Base-by-base conservation (phyloP, 192 early-diverging fungal genomes). In the Coemansia sp. region DNA sequence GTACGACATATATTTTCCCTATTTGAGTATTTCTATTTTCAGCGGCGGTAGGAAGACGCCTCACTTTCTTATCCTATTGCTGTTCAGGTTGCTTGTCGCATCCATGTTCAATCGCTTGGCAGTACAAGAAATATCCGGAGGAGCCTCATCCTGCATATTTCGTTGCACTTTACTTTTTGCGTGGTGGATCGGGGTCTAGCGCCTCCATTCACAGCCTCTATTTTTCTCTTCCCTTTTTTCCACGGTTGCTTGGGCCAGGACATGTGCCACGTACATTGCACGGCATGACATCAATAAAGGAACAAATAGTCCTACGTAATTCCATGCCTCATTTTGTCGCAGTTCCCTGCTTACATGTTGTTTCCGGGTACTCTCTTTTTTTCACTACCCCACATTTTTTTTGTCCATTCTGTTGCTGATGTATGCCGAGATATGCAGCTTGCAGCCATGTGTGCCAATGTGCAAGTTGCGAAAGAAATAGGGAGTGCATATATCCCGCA, bases 301-400 rank as follows among this genome's bases (percentile, higher is more conserved):
- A 34, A 32, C 55, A 57, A 34, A 15, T 57, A 57, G 55, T 57
- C 55, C 55, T 57, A 57, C 55, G 15, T 32, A 32, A 32, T 57
- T 34, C 29, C 55, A n/a, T 57, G 55, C 12, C 29, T 57, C 39
- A 41, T 23, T 25, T 51, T 51, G 48, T 25, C 45, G 15, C 6
- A 19, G 45, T 27, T 25, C 21, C 31, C 29, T 57, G 5, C 17
- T 19, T 45, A 45, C 44, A 6, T 45, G 44, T 17, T 6, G 31
- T 57, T 57, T 57, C 55, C 55, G 55, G 32, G 55, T 57, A 57
- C 55, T 57, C 55, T 57, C 55, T 57, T 57, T 57, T 57, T 57
- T 57, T 55, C 48, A 9, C 25, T 25, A 10, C 27, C 9, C 27
- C 55, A 17, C 29, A 3, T 34, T 31, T 31, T 12, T 32, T 31